Evolutionary conservation across 2,329 filamentous ascomycete genomes (phyloP).

Genomic region (Trichoderma atrobrunneum): DNA sequence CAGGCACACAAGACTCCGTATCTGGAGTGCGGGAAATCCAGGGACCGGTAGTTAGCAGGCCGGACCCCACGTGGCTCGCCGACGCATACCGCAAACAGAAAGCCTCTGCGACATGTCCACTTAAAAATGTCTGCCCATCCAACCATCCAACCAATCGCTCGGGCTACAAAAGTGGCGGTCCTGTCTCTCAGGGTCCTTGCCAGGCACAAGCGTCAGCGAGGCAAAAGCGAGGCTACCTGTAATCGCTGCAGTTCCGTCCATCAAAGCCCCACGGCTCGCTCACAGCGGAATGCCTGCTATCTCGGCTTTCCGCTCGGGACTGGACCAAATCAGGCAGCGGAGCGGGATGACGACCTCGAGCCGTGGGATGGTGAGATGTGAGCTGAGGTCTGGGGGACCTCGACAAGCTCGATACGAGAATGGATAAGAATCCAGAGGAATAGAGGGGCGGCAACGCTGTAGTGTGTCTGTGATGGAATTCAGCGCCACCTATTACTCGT

Average conservation of each 20-base stretch:
- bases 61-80: conserved; percentile 16
- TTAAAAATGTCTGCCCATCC: neutral
- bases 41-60: neutral
- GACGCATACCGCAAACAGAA: conserved; percentile 16
- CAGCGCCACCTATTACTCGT: neutral
- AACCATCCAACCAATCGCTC: neutral
- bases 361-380: neutral
- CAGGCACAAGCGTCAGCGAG: neutral
- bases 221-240: neutral
- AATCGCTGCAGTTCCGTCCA: neutral
- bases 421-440: neutral
- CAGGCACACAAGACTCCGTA: neutral
- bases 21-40: neutral
- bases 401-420: neutral
- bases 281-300: neutral
- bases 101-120: neutral
- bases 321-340: neutral
- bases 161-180: neutral
- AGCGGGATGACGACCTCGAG: neutral
- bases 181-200: neutral
- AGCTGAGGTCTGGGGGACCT: neutral
- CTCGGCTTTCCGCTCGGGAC: neutral
- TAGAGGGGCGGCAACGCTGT: neutral
- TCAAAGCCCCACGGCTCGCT: neutral
- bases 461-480: neutral